A percentile compares a stretch with the other conserved stretches of the same genome.
phyloP scores from a whole-genome alignment of 1,139 yeast species.

The Hansenula sp. region DNA sequence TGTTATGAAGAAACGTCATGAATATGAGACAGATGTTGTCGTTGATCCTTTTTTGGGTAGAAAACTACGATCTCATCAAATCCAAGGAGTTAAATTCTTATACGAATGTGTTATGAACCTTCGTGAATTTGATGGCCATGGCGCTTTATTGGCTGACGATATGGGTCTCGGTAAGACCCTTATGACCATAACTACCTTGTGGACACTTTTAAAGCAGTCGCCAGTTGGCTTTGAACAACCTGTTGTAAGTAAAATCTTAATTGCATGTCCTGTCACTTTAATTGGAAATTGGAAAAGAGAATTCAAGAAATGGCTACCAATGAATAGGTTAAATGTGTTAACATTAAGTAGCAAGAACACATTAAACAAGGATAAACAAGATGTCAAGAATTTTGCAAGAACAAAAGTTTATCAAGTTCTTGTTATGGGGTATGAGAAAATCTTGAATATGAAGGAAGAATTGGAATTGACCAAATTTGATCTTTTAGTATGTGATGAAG shows the following conservation, averaged over 20 bases:
- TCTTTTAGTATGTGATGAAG: conserved; percentile 89
- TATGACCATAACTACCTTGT: conserved; percentile 76
- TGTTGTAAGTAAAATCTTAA: conserved; percentile 53
- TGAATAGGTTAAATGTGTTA: conserved; percentile 45
- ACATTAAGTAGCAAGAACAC: conserved; percentile 46
- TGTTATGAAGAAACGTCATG: conserved; percentile 38
- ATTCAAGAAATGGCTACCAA: conserved; percentile 85
- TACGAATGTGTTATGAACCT: conserved; percentile 80
- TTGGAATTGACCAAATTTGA: conserved; percentile 55
- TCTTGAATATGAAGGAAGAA: conserved; percentile 54
- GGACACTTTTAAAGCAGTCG: conserved; percentile 79
- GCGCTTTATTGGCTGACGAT: conserved; percentile 90
- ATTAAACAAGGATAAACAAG: conserved; percentile 52
- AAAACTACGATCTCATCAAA: conserved; percentile 74
- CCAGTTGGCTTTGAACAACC: conserved; percentile 42
- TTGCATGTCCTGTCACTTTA: conserved; percentile 91
- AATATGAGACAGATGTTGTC: conserved; percentile 50
- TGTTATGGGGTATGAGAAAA: conserved; percentile 84
- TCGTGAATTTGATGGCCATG: conserved; percentile 46
- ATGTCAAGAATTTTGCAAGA: conserved; percentile 56
- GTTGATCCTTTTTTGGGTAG: conserved; percentile 64
- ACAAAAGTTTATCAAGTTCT: conserved; percentile 78
- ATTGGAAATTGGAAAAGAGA: conserved; percentile 87
- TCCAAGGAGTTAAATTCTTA: conserved; percentile 76
- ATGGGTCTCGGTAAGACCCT: conserved; percentile 97